Conservation (phyloP, 2,329 filamentous ascomycete species). For the Fusarium musae region DNA sequence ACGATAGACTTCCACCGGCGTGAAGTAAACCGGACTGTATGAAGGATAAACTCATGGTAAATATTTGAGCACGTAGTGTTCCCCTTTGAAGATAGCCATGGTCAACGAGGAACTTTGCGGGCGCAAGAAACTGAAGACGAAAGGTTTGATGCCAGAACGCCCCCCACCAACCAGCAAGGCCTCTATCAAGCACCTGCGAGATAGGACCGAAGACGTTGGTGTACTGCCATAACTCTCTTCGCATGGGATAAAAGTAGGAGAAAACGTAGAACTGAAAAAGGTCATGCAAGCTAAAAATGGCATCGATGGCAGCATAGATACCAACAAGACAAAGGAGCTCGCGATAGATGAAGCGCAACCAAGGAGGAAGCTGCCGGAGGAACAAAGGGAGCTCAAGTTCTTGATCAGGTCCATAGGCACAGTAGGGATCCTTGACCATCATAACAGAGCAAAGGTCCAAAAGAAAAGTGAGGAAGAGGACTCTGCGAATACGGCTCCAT, state of each 20-base stretch:
- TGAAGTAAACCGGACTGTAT: constrained; percentile 76
- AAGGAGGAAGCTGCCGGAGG: constrained; percentile 54
- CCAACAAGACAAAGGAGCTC: constrained; percentile 64
- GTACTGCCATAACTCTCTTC: constrained; percentile 63
- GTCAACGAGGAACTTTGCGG: constrained; percentile 60
- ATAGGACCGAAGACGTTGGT: constrained; percentile 67
- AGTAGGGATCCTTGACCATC: constrained; percentile 84
- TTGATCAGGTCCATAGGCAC: constrained; percentile 63
- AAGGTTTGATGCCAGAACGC: constrained; percentile 93
- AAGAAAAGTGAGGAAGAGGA: constrained; percentile 70
- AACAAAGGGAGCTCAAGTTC: constrained; percentile 54
- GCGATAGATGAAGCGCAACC: constrained; percentile 65
- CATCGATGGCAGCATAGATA: constrained; percentile 69
- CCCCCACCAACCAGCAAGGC: constrained; percentile 85
- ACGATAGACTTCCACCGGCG: constrained; percentile 73
- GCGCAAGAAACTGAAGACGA: constrained; percentile 75
- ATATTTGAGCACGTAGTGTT: constrained; percentile 37
- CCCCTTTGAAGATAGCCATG: constrained; percentile 53
- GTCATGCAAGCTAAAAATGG: constrained; percentile 69
- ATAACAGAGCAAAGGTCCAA: constrained; percentile 76
- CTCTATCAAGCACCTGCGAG: constrained; percentile 69
- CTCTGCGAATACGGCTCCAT: constrained; percentile 54
- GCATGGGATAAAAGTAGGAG: constrained; percentile 62
- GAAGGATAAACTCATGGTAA: constrained; percentile 61
- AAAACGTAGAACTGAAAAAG: constrained; percentile 64